Conservation (phyloP, 192 early-diverging fungal genomes). For the Cladochytrium replicatum region DNA sequence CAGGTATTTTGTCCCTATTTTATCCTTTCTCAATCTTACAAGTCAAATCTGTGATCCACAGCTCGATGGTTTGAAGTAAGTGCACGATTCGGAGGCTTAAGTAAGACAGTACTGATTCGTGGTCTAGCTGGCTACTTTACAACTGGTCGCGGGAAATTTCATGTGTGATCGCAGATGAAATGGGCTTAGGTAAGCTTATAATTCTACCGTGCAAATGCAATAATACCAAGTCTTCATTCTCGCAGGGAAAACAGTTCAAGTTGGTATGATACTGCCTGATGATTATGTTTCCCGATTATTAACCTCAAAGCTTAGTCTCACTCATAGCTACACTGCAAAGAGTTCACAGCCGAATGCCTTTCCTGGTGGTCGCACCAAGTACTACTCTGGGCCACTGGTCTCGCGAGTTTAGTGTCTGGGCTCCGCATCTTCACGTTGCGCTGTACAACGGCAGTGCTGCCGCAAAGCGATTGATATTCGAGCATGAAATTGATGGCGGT, state of each 20-base stretch:
- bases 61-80: conserved; percentile 19
- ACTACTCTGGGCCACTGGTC: conserved; percentile 58
- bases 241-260: conserved; percentile 61
- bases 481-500: conserved; percentile 40
- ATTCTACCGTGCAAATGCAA: background rate
- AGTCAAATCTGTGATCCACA: background rate
- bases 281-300: conserved; percentile 4
- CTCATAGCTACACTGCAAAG: conserved; percentile 40
- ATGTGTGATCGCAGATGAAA: conserved; percentile 65
- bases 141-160: conserved; percentile 48
- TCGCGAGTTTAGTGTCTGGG: conserved; percentile 63
- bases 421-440: conserved; percentile 46
- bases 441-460: conserved; percentile 40
- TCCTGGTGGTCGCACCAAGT: conserved; percentile 57
- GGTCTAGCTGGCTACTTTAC: conserved; percentile 54
- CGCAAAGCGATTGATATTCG: conserved; percentile 34
- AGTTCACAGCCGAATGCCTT: conserved; percentile 43
- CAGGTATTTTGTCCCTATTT: conserved; percentile 44
- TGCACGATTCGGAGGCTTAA: conserved; percentile 1
- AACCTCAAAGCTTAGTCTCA: conserved; percentile 20
- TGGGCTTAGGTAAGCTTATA: conserved; percentile 47
- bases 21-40: background rate
- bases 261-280: conserved; percentile 23
- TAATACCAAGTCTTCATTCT: background rate
- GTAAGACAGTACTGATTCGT: background rate